Base-by-base conservation (phyloP, 768 basidiomycete species). In the Amanita phalloides region DNA sequence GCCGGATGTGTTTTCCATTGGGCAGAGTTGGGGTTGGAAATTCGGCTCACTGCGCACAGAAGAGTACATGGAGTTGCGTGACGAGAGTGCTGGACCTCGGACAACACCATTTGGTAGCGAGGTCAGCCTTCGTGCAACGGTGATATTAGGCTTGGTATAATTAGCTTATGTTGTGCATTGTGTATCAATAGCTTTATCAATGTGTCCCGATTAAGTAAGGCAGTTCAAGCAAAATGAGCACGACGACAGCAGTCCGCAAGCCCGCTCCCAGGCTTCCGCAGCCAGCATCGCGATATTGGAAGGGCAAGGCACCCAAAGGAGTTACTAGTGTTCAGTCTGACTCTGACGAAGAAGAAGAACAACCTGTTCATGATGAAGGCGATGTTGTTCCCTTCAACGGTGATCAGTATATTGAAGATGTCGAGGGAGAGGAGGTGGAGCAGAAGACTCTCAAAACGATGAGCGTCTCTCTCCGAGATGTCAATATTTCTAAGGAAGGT, bases 1-100 rank as follows among this genome's bases (percentile, higher is more conserved):
- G 3, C 93, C 93, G 1, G 93, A 96, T 61, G 74, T 78, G 41
- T 95, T 96, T 62, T 74, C 82, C 26, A 74, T 91, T 42, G 81
- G 82, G 54, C 90, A 93, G 71, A 90, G 86, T 56, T 95, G 91
- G 93, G 93, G 92, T 0, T 94, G 92, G 92, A 92, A 91, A 68
- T 72, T 73, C 11, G 75, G 74, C 53, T 70, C 74, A 10, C 57
- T 76, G 53, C 62, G 66, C 62, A 73, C 71, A 17, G 77, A 81
- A 49, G 79, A 76, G 51, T 72, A 75, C 58, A 60, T 70, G 54
- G 67, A 76, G 55, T 60, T 79, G 46, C 66, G 66, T 13, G 62
- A 65, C 33, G 63, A 70, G 13, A 61, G 64, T 53, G 57, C 58
- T 23, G 55, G 60, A 10, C 45, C 64, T 2, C 61, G 54, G 20